phyloP scores from a whole-genome alignment of 768 basidiomycete genomes.

The Galerina marginata region DNA sequence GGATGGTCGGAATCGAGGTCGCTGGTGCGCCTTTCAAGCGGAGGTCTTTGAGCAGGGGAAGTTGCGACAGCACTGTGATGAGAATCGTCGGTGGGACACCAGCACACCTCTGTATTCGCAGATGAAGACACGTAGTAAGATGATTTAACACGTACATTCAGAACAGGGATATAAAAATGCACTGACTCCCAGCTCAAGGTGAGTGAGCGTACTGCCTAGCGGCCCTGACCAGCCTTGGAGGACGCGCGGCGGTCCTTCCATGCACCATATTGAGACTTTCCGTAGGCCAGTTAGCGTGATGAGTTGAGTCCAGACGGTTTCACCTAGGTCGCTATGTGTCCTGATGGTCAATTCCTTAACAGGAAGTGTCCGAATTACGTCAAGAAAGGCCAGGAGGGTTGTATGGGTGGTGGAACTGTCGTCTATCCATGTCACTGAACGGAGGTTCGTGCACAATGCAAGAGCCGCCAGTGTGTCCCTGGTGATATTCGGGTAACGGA shows the following conservation, averaged over 20 bases:
- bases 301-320: constrained; percentile 59
- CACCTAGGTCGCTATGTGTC: constrained; percentile 62
- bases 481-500: constrained; percentile 50
- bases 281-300: constrained; percentile 54
- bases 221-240: constrained; percentile 64
- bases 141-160: constrained; percentile 39
- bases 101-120: constrained; percentile 51
- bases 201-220: constrained; percentile 60
- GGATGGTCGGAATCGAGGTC: constrained; percentile 59
- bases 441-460: constrained; percentile 60
- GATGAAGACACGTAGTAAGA: constrained; percentile 15
- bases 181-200: constrained; percentile 74
- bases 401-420: constrained; percentile 44
- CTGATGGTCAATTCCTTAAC: constrained; percentile 57
- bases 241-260: constrained; percentile 67
- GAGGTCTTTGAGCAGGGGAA: constrained; percentile 60
- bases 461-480: constrained; percentile 55
- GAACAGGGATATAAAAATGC: constrained; percentile 39
- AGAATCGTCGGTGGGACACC: constrained; percentile 66
- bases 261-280: constrained; percentile 70
- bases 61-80: constrained; percentile 64
- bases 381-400: constrained; percentile 47
- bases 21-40: constrained; percentile 70
- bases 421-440: constrained; percentile 69
- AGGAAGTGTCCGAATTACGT: constrained; percentile 47